Percentiles rank a stretch among this genome's conserved stretches.
Evolutionary conservation across 805 yeast species (phyloP).

Genomic region (Saccharomycodes ludwigii): DNA sequence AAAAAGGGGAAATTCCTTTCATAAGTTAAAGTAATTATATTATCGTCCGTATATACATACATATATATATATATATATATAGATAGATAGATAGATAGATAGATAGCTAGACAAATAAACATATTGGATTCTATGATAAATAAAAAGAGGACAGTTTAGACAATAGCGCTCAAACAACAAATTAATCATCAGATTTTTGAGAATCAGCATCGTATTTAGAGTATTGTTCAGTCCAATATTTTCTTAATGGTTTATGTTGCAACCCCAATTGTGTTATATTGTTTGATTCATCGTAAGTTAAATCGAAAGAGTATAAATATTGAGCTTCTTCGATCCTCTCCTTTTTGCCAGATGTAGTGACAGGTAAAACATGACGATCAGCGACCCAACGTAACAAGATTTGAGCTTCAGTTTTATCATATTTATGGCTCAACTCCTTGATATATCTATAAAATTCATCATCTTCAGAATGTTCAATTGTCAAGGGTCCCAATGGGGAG

Average conservation of each 20-base stretch:
- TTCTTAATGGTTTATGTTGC: constrained; percentile 20
- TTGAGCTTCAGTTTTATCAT: constrained; percentile 47
- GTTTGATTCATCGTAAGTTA: constrained; percentile 38
- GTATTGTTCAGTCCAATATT: constrained; percentile 21
- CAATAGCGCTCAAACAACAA: too few relatives aligned
- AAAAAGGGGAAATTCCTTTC: constrained; percentile 24
- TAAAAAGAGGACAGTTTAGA: too few relatives aligned
- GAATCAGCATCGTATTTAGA: constrained; percentile 15
- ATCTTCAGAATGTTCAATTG: constrained; percentile 31
- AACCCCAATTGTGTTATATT: constrained; percentile 31
- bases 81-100: too few relatives aligned
- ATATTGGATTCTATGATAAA: too few relatives aligned
- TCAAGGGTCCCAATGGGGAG: constrained; percentile 54
- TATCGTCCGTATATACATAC: background rate
- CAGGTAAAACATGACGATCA: constrained; percentile 52
- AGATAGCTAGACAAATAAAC: too few relatives aligned
- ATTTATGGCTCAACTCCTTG: constrained; percentile 39
- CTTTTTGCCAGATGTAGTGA: constrained; percentile 56
- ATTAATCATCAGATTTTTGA: constrained; percentile 7
- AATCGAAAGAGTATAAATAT: constrained; percentile 41
- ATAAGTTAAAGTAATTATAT: constrained; percentile 1
- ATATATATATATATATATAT: constrained; percentile 3
- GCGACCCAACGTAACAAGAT: constrained; percentile 60
- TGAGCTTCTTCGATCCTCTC: constrained; percentile 47
- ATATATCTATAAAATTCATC: constrained; percentile 25